Evolutionary conservation across 2,329 filamentous ascomycete species (phyloP).

Genomic region (Rugonectria rugulosa): DNA sequence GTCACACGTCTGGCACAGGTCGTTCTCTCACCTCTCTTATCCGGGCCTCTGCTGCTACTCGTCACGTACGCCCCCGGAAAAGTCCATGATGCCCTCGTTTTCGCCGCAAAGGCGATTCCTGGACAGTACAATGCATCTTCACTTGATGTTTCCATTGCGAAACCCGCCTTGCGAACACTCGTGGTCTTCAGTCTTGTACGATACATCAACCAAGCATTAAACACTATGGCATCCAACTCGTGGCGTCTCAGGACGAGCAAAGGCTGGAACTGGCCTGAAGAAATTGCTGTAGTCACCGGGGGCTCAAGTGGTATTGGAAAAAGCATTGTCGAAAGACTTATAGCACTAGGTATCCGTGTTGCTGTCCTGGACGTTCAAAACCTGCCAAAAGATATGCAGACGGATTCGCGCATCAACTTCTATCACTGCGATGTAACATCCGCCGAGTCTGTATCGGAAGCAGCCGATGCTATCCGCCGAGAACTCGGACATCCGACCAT

Average conservation of each 20-base stretch:
- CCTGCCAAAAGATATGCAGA: background rate
- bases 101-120: conserved; percentile 14
- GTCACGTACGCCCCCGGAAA: conserved; percentile 24
- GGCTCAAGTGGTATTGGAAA: conserved; percentile 3
- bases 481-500: conserved; percentile 2
- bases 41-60: conserved; percentile 27
- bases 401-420: background rate
- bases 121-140: conserved; percentile 7
- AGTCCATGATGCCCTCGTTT: conserved; percentile 21
- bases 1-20: conserved; percentile 7
- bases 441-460: background rate
- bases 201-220: conserved; percentile 35
- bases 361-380: background rate
- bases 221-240: conserved; percentile 40
- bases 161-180: conserved; percentile 27
- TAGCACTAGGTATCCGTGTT: background rate
- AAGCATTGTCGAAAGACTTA: background rate
- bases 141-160: conserved; percentile 13
- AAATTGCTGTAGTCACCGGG: conserved; percentile 6
- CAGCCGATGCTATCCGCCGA: background rate
- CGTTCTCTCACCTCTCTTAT: conserved; percentile 29
- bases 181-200: conserved; percentile 35
- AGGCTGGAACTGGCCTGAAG: conserved; percentile 3
- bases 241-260: conserved; percentile 34
- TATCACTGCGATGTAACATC: conserved; percentile 9